A percentile compares a stretch with the other conserved stretches of the same genome.
These are phyloP conservation scores for Nicotiana undulata DNA, from an alignment of 257 asterid species.

Conservation along the genomic window DNA sequence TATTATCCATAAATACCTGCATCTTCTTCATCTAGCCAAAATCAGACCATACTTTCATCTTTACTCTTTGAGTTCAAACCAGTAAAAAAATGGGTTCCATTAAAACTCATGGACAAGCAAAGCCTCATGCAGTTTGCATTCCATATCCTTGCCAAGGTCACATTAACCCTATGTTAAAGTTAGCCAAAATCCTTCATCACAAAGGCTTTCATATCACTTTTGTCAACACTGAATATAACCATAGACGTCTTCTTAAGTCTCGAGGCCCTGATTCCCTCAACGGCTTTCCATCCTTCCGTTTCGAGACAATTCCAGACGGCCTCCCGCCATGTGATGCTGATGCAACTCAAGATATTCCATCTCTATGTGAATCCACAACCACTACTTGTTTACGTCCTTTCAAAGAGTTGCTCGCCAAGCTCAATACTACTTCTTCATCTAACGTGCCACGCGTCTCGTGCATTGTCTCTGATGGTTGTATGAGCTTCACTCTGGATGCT, in stretches of 20 bases:
- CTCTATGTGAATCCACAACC: conserved; percentile 5
- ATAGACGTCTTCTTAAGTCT: conserved; percentile 3
- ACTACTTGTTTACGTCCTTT: conserved; percentile 6
- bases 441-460: conserved; percentile 13
- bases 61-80: neutral
- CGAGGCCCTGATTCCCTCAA: conserved; percentile 13
- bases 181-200: conserved; percentile 13
- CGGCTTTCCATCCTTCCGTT: conserved; percentile 7
- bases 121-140: conserved; percentile 16
- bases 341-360: conserved; percentile 14
- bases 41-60: neutral
- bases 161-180: conserved; percentile 8
- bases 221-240: conserved; percentile 7
- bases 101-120: neutral
- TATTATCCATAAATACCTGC: neutral
- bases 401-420: neutral
- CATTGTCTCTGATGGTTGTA: conserved; percentile 10
- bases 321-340: conserved; percentile 11
- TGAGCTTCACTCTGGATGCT: conserved; percentile 14
- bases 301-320: conserved; percentile 14
- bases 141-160: conserved; percentile 17
- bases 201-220: conserved; percentile 18
- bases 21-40: neutral
- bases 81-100: neutral
- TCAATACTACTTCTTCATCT: neutral